Evolutionary conservation across 768 basidiomycete species (phyloP), one percentile per base, ranked within the genome.

Genomic region (Kwoniella sp.): DNA sequence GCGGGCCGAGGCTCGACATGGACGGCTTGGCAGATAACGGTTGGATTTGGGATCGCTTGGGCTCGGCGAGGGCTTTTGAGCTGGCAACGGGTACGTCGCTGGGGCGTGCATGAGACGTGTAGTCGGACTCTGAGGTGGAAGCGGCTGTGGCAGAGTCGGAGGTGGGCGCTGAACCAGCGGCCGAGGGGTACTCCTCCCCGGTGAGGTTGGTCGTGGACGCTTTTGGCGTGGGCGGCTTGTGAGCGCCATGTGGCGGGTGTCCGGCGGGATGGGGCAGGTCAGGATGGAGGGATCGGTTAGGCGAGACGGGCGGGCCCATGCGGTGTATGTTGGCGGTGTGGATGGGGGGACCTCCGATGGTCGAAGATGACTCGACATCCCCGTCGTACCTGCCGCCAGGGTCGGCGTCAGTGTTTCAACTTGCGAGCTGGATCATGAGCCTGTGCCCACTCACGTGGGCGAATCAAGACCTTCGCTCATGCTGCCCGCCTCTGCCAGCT

Each of bases 331-430:
- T 51, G 14, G 49, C 49, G 2, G 62, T 34, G 39, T 67, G 64
- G 19, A 59, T 31, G 19, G 64, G 60, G 28, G 64, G 65, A n/a
- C 57, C 57, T 34, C 57, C 60, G 31, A 63, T 56, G 4, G 60
- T 71, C 2, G 62, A 67, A 1, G 65, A 65, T 29, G 63, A 58
- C 52, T 73, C 74, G 25, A 75, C 42, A 59, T 75, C 74, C 1
- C 74, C 74, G 50, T 75, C 74, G 39, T 75, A 75, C n/a, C 70
- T 73, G n/a, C n/a, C n/a, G n/a, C n/a, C n/a, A n/a, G n/a, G n/a
- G n/a, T n/a, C n/a, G n/a, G n/a, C n/a, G n/a, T n/a, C n/a, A n/a
- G n/a, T n/a, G n/a, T n/a, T n/a, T n/a, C n/a, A n/a, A n/a, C n/a
- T n/a, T n/a, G n/a, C n/a, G n/a, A n/a, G n/a, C n/a, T n/a, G n/a